Percentiles rank a stretch among this genome's conserved stretches.
Conservation (phyloP, 2,329 filamentous ascomycete genomes). For the Fusarium siculi region DNA sequence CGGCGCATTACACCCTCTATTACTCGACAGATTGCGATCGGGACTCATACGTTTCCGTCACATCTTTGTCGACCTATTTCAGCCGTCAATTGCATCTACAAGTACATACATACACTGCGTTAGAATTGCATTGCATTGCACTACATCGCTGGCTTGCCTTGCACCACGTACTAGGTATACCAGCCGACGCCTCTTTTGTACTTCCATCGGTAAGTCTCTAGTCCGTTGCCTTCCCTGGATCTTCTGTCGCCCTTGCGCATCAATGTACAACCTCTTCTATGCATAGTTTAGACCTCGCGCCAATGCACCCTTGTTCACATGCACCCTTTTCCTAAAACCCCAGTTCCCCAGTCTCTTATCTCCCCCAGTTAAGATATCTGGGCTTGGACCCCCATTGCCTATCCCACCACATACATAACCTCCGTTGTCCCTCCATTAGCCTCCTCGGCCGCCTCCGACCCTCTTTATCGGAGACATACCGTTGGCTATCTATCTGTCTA, state of each 20-base stretch:
- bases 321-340: slow-evolving; percentile 12
- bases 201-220: slow-evolving; percentile 27
- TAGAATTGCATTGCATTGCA: slow-evolving; percentile 13
- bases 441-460: slow-evolving; percentile 11
- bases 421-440: slow-evolving; percentile 20
- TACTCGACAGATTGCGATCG: slow-evolving; percentile 16
- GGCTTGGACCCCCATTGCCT: slow-evolving; percentile 29
- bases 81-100: slow-evolving; percentile 12
- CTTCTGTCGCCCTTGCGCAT: slow-evolving; percentile 4
- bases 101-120: slow-evolving; percentile 1
- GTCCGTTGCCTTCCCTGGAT: slow-evolving; percentile 3
- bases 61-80: background rate
- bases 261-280: slow-evolving; percentile 24
- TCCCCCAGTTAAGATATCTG: slow-evolving; percentile 32
- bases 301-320: slow-evolving; percentile 17
- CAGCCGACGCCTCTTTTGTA: slow-evolving; percentile 18
- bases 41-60: slow-evolving; percentile 28
- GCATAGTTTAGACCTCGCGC: slow-evolving; percentile 3
- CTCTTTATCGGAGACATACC: slow-evolving; percentile 31
- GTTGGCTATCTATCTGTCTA: slow-evolving; percentile 20
- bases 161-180: slow-evolving; percentile 27
- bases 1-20: slow-evolving; percentile 38
- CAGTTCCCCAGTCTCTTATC: slow-evolving; percentile 34
- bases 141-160: slow-evolving; percentile 24
- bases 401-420: slow-evolving; percentile 33